phyloP scores from a whole-genome alignment of 805 yeast genomes.

The Sungouiozyma ichnusensis region DNA sequence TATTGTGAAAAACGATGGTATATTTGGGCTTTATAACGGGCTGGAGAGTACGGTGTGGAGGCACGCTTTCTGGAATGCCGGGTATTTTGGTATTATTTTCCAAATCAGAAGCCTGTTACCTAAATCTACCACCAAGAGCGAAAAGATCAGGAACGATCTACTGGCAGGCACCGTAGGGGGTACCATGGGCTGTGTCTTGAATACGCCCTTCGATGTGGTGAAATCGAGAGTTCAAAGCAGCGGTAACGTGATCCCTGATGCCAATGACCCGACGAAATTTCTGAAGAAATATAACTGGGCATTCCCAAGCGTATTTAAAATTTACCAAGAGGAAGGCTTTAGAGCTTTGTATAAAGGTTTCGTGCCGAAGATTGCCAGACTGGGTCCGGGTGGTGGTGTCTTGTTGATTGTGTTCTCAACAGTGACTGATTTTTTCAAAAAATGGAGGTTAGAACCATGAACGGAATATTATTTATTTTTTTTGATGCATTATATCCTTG shows the following conservation, averaged over 20 bases:
- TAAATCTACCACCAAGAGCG: slow-evolving; percentile 54
- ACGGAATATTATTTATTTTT: neutral
- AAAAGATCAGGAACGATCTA: slow-evolving; percentile 77
- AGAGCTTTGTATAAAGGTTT: slow-evolving; percentile 90
- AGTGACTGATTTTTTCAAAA: slow-evolving; percentile 87
- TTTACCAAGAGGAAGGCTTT: slow-evolving; percentile 82
- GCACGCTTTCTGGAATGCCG: slow-evolving; percentile 95
- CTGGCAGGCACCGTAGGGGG: slow-evolving; percentile 95
- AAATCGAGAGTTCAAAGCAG: slow-evolving; percentile 85
- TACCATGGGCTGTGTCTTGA: slow-evolving; percentile 86
- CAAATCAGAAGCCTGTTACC: slow-evolving; percentile 78
- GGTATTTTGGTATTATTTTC: slow-evolving; percentile 91
- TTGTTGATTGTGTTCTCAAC: slow-evolving; percentile 91
- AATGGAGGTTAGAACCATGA: slow-evolving; percentile 11
- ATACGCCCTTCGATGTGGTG: slow-evolving; percentile 96
- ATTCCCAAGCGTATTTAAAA: slow-evolving; percentile 60
- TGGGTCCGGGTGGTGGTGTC: slow-evolving; percentile 99
- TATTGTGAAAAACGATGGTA: slow-evolving; percentile 67
- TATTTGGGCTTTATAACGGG: slow-evolving; percentile 81
- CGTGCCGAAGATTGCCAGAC: slow-evolving; percentile 90
- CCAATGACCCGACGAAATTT: slow-evolving; percentile 53
- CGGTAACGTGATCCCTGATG: slow-evolving; percentile 1
- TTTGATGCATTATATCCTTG: no score
- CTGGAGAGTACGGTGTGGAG: slow-evolving; percentile 96
- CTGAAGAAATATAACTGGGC: slow-evolving; percentile 90